Percentiles rank a stretch among this genome's conserved stretches.
These are phyloP conservation scores for Alectoria sarmentosa DNA, from an alignment of 495 filamentous ascomycete genomes.

Conservation along the genomic window DNA sequence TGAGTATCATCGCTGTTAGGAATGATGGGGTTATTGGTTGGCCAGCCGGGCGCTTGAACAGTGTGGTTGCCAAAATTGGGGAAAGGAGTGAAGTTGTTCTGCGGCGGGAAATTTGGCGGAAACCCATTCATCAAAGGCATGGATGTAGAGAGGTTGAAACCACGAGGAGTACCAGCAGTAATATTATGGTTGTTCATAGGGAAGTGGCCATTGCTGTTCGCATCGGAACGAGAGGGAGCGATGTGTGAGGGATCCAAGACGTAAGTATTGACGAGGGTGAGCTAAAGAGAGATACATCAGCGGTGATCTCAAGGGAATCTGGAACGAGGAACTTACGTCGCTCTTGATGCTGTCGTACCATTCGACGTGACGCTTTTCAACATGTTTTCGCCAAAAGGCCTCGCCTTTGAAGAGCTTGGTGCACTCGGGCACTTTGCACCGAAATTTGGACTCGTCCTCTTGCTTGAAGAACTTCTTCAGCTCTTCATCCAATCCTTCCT, in stretches of 20 bases:
- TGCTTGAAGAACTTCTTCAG: conserved; percentile 84
- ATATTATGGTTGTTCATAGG: conserved; percentile 65
- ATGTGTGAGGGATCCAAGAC: conserved; percentile 90
- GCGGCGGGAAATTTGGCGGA: conserved; percentile 39
- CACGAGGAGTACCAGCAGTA: conserved; percentile 80
- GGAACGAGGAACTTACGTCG: conserved; percentile 56
- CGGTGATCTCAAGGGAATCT: conserved; percentile 3
- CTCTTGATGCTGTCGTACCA: conserved; percentile 75
- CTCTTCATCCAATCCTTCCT: conserved; percentile 83
- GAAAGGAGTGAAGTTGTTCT: conserved; percentile 41
- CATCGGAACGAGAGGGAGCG: conserved; percentile 82
- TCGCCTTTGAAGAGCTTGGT: conserved; percentile 96
- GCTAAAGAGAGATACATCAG: conserved; percentile 40
- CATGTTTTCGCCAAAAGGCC: conserved; percentile 93
- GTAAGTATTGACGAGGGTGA: conserved; percentile 85
- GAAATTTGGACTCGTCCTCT: conserved; percentile 91
- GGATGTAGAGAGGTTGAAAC: conserved; percentile 79
- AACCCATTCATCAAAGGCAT: conserved; percentile 39
- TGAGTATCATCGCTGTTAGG: conserved; percentile 39
- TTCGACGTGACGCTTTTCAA: conserved; percentile 90
- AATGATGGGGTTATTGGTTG: conserved; percentile 32
- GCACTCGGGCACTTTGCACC: conserved; percentile 94
- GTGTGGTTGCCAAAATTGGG: conserved; percentile 36
- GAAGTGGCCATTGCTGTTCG: conserved; percentile 97
- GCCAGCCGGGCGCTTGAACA: conserved; percentile 42